Percentiles rank a stretch among this genome's conserved stretches.
Evolutionary conservation across 306 rosid genomes (phyloP).

Genomic region (Vachellia collinsii): DNA sequence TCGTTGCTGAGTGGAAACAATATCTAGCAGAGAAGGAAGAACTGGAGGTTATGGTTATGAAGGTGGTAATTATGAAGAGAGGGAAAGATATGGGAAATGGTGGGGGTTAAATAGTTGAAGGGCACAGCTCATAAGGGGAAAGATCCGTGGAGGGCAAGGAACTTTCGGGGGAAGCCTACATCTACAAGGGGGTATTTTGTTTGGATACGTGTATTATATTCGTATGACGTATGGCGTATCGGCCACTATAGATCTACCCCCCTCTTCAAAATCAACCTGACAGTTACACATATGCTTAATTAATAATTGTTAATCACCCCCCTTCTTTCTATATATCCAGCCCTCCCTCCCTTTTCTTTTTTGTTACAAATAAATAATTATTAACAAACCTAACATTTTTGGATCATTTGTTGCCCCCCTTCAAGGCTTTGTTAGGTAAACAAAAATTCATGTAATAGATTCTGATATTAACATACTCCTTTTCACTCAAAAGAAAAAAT

Average conservation of each 20-base stretch:
- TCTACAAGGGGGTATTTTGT: constrained; percentile 20
- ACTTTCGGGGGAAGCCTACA: constrained; percentile 53
- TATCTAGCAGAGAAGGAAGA: not conserved
- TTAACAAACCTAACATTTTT: constrained; percentile 37
- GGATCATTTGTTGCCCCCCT: constrained; percentile 15
- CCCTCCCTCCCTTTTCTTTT: constrained; percentile 5
- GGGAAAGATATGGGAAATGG: constrained; percentile 32
- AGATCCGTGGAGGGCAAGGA: constrained; percentile 68
- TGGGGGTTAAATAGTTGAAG: constrained; percentile 55
- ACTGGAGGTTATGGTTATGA: not conserved
- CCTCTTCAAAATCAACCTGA: constrained; percentile 33
- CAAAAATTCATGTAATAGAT: too few species aligned
- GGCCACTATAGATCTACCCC: constrained; percentile 11
- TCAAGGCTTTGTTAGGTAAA: not conserved
- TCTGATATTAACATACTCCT: too few species aligned
- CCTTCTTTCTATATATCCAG: too few species aligned
- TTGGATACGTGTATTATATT: constrained; percentile 17
- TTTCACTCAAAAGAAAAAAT: too few species aligned
- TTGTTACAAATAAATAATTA: not conserved
- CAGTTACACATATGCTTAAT: not conserved
- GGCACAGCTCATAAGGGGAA: constrained; percentile 41
- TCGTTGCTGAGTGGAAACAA: not conserved
- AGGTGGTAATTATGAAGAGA: not conserved
- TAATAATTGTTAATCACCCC: not conserved
- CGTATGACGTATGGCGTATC: constrained; percentile 22